A percentile compares a stretch with the other conserved stretches of the same genome.
phyloP scores from a whole-genome alignment of 2,329 filamentous ascomycete genomes.

The Exophiala mesophila region DNA sequence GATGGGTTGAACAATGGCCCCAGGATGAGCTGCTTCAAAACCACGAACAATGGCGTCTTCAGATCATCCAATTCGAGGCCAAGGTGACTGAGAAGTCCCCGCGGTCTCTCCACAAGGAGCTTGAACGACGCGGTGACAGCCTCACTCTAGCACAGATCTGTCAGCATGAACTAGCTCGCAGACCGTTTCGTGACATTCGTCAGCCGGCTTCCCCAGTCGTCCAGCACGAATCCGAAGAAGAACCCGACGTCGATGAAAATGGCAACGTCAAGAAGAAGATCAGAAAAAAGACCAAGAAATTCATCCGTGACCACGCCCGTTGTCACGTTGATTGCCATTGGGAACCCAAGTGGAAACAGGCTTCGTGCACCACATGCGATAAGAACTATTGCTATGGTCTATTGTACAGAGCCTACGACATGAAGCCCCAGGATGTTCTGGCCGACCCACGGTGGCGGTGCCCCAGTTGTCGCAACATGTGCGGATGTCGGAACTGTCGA shows the following conservation, averaged over 20 bases:
- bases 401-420: conserved; percentile 84
- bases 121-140: conserved; percentile 57
- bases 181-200: conserved; percentile 78
- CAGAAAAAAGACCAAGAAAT: conserved; percentile 44
- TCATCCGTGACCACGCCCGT: conserved; percentile 45
- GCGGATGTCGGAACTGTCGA: conserved; percentile 78
- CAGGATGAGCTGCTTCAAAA: conserved; percentile 73
- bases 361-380: conserved; percentile 70
- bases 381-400: conserved; percentile 89
- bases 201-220: conserved; percentile 46
- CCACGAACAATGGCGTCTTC: conserved; percentile 76
- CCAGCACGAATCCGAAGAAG: conserved; percentile 36
- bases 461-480: conserved; percentile 78
- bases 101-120: conserved; percentile 64
- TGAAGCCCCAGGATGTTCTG: conserved; percentile 77
- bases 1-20: conserved; percentile 89
- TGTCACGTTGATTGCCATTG: conserved; percentile 83
- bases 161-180: conserved; percentile 73
- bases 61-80: conserved; percentile 69
- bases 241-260: conserved; percentile 59
- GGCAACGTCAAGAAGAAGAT: conserved; percentile 59
- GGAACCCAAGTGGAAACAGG: conserved; percentile 80
- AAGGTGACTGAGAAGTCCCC: conserved; percentile 64
- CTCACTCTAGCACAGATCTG: conserved; percentile 90
- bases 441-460: conserved; percentile 81